Conservation (phyloP, 129 eudicot species). For the Kitagawia praeruptora region DNA sequence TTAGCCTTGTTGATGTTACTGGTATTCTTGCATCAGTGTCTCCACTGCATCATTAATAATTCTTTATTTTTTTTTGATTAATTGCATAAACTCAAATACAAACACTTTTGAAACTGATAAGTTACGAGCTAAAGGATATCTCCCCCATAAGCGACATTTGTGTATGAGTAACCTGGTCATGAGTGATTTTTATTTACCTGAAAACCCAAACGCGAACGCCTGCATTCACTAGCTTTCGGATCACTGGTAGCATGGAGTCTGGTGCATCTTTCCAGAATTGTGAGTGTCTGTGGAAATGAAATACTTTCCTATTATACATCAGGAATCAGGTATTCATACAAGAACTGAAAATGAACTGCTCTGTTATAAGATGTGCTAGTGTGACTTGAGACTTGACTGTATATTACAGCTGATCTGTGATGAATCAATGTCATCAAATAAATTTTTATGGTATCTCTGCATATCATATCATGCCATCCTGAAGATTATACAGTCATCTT, state of each 20-base stretch:
- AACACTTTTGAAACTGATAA: neutral
- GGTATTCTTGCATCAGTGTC: conserved; percentile 21
- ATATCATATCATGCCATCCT: neutral
- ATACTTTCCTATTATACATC: no score
- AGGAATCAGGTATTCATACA: no score
- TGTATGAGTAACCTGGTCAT: no score
- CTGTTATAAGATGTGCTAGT: no score
- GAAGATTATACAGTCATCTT: neutral
- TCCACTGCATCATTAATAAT: conserved; percentile 26
- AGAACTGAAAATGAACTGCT: no score
- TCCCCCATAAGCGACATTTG: no score
- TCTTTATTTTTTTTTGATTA: no score
- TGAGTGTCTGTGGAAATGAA: no score
- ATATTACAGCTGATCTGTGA: no score
- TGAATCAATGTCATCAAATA: no score
- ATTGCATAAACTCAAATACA: neutral
- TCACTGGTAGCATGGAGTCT: conserved; percentile 41
- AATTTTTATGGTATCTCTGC: conserved; percentile 39
- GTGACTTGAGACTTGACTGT: no score
- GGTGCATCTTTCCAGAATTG: conserved; percentile 52
- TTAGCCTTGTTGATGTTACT: conserved; percentile 9
- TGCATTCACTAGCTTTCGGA: conserved; percentile 43
- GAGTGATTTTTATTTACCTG: conserved; percentile 23
- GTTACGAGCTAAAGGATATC: neutral
- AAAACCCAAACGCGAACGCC: conserved; percentile 68